phyloP scores from a whole-genome alignment of 2,329 filamentous ascomycete genomes.

The Emergomyces africanus region DNA sequence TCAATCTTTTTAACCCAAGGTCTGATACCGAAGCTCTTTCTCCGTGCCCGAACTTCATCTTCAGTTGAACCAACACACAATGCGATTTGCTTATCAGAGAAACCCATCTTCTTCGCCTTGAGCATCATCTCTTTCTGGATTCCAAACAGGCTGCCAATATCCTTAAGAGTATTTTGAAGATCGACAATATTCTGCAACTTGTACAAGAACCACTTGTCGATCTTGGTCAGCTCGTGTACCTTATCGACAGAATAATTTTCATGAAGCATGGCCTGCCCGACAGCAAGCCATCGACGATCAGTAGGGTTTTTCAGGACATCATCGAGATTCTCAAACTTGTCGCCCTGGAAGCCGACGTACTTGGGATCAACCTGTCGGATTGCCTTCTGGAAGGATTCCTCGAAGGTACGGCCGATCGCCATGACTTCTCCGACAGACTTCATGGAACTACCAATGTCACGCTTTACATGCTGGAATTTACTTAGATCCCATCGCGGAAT shows the following conservation, averaged over 20 bases:
- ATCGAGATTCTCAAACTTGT: slow-evolving; percentile 87
- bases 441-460: slow-evolving; percentile 95
- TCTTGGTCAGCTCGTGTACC: slow-evolving; percentile 90
- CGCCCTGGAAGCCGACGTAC: slow-evolving; percentile 87
- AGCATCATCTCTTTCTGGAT: slow-evolving; percentile 79
- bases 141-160: slow-evolving; percentile 66
- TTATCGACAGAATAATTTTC: slow-evolving; percentile 88
- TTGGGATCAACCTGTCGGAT: slow-evolving; percentile 92
- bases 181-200: slow-evolving; percentile 97
- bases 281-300: slow-evolving; percentile 91
- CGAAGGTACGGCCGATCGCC: slow-evolving; percentile 96
- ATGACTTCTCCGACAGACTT: slow-evolving; percentile 99
- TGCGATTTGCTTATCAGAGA: slow-evolving; percentile 93
- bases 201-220: slow-evolving; percentile 98
- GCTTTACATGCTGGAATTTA: slow-evolving; percentile 98
- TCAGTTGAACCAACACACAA: slow-evolving; percentile 73
- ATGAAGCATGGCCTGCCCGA: slow-evolving; percentile 95
- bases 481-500: slow-evolving; percentile 96
- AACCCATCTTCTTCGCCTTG: slow-evolving; percentile 94
- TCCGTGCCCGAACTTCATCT: slow-evolving; percentile 73
- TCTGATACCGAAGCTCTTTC: slow-evolving; percentile 75
- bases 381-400: slow-evolving; percentile 98
- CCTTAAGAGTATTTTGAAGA: slow-evolving; percentile 73
- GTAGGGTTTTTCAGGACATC: slow-evolving; percentile 83
- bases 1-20: slow-evolving; percentile 99